A percentile compares a stretch with the other conserved stretches of the same genome.
Evolutionary conservation across 768 basidiomycete genomes (phyloP).

Genomic region (Lactarius hatsudake): DNA sequence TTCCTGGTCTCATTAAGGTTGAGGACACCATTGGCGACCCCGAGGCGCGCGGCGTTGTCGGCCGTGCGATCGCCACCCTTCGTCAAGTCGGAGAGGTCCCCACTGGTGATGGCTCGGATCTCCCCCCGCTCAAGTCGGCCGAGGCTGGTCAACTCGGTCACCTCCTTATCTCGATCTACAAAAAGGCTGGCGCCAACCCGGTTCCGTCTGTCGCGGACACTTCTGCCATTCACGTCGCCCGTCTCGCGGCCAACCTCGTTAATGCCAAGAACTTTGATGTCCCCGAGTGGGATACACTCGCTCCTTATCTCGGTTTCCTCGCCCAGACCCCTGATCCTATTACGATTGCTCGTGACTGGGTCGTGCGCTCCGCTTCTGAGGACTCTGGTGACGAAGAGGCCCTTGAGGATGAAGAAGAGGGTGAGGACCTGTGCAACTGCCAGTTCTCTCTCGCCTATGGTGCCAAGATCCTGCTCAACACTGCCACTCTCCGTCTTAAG

Average conservation of each 20-base stretch:
- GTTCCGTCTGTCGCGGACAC: constrained; percentile 57
- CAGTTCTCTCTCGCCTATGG: constrained; percentile 98
- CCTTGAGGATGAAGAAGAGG: constrained; percentile 91
- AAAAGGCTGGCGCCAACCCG: constrained; percentile 67
- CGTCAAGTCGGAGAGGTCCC: constrained; percentile 94
- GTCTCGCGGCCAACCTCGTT: constrained; percentile 82
- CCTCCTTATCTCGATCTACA: constrained; percentile 74
- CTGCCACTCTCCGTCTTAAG: constrained; percentile 93
- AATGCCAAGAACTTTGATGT: constrained; percentile 91
- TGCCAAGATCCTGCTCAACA: constrained; percentile 98
- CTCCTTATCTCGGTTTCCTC: constrained; percentile 71
- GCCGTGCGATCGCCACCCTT: constrained; percentile 90
- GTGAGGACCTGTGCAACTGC: constrained; percentile 98
- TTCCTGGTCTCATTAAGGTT: constrained; percentile 94
- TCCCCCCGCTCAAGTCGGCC: constrained; percentile 77
- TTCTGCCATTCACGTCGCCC: constrained; percentile 65
- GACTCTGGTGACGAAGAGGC: constrained; percentile 65
- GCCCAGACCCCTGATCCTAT: constrained; percentile 61
- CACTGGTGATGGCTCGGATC: constrained; percentile 84
- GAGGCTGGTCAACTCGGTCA: constrained; percentile 66
- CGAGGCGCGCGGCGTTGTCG: constrained; percentile 91
- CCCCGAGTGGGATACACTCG: constrained; percentile 80
- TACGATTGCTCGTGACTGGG: constrained; percentile 77
- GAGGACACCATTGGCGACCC: constrained; percentile 95
- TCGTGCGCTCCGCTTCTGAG: constrained; percentile 83